Percentiles rank a stretch among this genome's conserved stretches.
phyloP scores from a whole-genome alignment of 306 rosid species.

The Bauhinia variegata region DNA sequence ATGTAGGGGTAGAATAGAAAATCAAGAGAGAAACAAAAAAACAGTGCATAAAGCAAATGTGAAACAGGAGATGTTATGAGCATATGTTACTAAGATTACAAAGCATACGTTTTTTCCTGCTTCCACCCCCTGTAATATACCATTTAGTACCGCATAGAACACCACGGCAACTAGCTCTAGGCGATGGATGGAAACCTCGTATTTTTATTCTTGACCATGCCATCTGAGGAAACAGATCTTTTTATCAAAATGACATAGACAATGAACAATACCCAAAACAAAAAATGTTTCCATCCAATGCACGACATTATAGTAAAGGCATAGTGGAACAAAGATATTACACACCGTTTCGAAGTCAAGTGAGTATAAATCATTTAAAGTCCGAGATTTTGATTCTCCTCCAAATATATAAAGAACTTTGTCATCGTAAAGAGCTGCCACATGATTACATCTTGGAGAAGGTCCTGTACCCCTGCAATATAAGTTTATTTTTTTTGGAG shows the following conservation, averaged over 20 bases:
- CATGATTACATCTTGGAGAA: slow-evolving; percentile 83
- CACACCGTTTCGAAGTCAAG: slow-evolving; percentile 90
- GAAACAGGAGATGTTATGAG: too few relatives aligned
- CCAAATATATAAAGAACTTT: slow-evolving; percentile 79
- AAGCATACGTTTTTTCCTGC: slow-evolving; percentile 84
- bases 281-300: slow-evolving; percentile 26
- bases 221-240: slow-evolving; percentile 66
- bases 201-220: slow-evolving; percentile 88
- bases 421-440: slow-evolving; percentile 84
- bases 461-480: slow-evolving; percentile 88
- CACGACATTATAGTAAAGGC: slow-evolving; percentile 17
- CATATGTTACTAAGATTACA: slow-evolving; percentile 14
- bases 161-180: slow-evolving; percentile 91
- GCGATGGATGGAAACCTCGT: slow-evolving; percentile 89
- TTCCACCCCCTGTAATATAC: slow-evolving; percentile 95
- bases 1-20: slow-evolving; percentile 10
- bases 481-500: too few relatives aligned
- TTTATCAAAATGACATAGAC: slow-evolving; percentile 37
- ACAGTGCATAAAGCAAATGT: too few relatives aligned
- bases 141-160: slow-evolving; percentile 88
- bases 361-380: slow-evolving; percentile 83
- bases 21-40: not conserved
- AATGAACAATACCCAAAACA: slow-evolving; percentile 24
- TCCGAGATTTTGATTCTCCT: slow-evolving; percentile 81
- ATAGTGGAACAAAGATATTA: slow-evolving; percentile 33